phyloP scores from a whole-genome alignment of 1,139 yeast species.

The Protomyces inouyei region DNA sequence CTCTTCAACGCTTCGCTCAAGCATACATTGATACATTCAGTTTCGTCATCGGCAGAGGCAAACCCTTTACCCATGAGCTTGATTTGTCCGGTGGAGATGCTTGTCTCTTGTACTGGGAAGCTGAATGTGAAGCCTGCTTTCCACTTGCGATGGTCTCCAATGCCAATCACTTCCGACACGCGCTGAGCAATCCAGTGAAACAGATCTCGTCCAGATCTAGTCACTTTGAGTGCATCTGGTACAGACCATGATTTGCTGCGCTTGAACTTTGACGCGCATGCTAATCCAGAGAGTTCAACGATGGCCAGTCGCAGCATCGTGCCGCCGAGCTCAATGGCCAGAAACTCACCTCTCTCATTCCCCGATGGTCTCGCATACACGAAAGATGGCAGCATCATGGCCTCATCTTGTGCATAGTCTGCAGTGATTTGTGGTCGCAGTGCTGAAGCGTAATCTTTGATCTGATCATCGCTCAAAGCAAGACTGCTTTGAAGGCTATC shows the following conservation, averaged over 20 bases:
- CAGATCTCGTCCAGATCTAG: constrained; percentile 35
- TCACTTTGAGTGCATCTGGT: constrained; percentile 46
- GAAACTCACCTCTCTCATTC: constrained; percentile 62
- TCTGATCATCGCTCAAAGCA: too few relatives aligned
- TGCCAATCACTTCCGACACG: constrained; percentile 53
- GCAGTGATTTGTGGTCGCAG: too few relatives aligned
- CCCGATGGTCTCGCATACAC: constrained; percentile 72
- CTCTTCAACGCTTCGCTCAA: constrained; percentile 50
- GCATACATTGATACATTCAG: constrained; percentile 59
- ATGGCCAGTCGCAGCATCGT: constrained; percentile 67
- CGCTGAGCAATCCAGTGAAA: constrained; percentile 55
- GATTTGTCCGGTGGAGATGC: constrained; percentile 58
- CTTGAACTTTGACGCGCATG: constrained; percentile 53
- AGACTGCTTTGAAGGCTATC: too few relatives aligned
- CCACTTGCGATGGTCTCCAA: constrained; percentile 48
- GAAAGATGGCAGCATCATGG: constrained; percentile 63
- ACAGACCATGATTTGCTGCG: constrained; percentile 30
- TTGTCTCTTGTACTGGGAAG: constrained; percentile 73
- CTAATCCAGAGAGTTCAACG: constrained; percentile 51
- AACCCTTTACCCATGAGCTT: constrained; percentile 92
- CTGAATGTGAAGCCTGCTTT: constrained; percentile 73
- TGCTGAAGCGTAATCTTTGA: too few relatives aligned
- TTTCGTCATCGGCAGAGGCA: constrained; percentile 63
- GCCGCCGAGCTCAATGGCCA: constrained; percentile 87
- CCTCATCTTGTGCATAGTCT: background rate